A percentile compares a stretch with the other conserved stretches of the same genome.
phyloP scores from a whole-genome alignment of 2,329 filamentous ascomycete genomes.

The Corynespora cassiicola region DNA sequence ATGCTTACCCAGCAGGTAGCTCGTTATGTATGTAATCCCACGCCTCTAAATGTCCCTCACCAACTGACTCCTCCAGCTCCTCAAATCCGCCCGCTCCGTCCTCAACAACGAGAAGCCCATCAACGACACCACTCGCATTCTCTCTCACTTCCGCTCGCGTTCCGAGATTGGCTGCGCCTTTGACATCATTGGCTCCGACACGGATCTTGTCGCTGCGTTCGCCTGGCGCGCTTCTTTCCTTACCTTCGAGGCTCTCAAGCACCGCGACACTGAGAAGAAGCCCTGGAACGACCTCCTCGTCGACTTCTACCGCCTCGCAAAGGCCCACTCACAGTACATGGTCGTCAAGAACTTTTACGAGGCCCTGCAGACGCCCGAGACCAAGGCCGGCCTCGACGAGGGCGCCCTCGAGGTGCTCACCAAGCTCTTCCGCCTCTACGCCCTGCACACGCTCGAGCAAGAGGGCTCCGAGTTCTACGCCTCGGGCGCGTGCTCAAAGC shows the following conservation, averaged over 20 bases:
- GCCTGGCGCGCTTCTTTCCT: slow-evolving; percentile 77
- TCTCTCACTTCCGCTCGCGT: slow-evolving; percentile 68
- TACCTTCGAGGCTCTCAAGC: slow-evolving; percentile 77
- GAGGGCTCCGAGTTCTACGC: slow-evolving; percentile 77
- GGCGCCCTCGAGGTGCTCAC: slow-evolving; percentile 66
- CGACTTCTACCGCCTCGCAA: slow-evolving; percentile 78
- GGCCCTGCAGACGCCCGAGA: slow-evolving; percentile 63
- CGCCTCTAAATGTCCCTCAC: neutral
- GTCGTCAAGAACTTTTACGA: slow-evolving; percentile 82
- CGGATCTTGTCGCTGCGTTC: slow-evolving; percentile 75
- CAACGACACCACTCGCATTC: slow-evolving; percentile 73
- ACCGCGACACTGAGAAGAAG: slow-evolving; percentile 76
- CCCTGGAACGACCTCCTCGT: slow-evolving; percentile 76
- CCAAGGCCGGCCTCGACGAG: slow-evolving; percentile 61
- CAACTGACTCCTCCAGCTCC: slow-evolving; percentile 53
- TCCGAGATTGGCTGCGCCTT: slow-evolving; percentile 76
- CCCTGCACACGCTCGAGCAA: slow-evolving; percentile 70
- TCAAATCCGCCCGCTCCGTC: slow-evolving; percentile 76
- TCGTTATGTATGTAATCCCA: slow-evolving; percentile 62
- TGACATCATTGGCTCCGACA: slow-evolving; percentile 73
- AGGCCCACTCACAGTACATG: slow-evolving; percentile 78
- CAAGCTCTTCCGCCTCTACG: slow-evolving; percentile 71
- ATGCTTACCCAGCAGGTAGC: slow-evolving; percentile 83
- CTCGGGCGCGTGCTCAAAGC: slow-evolving; percentile 70
- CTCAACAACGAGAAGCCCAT: slow-evolving; percentile 67